Conservation (phyloP, 768 basidiomycete genomes). For the Podaxis pistillaris region DNA sequence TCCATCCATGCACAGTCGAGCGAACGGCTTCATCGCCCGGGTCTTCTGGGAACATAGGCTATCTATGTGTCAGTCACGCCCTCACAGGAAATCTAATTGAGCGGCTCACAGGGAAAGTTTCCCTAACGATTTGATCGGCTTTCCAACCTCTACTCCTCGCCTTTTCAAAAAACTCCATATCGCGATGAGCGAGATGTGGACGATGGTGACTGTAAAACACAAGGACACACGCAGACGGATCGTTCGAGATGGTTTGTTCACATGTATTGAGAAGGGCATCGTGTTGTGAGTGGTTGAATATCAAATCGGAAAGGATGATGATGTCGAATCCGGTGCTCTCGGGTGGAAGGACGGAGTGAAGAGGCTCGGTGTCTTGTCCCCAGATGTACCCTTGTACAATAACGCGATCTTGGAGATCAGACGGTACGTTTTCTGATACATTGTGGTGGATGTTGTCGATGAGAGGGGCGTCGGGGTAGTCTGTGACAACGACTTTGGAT, state of each 20-base stretch:
- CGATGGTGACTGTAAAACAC: slow-evolving; percentile 91
- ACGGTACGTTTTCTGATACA: slow-evolving; percentile 52
- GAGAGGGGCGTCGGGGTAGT: slow-evolving; percentile 83
- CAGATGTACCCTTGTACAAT: slow-evolving; percentile 70
- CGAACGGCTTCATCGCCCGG: slow-evolving; percentile 74
- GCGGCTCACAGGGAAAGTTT: slow-evolving; percentile 58
- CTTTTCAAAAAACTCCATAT: slow-evolving; percentile 77
- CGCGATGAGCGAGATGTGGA: slow-evolving; percentile 78
- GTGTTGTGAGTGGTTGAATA: slow-evolving; percentile 97
- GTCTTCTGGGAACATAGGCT: slow-evolving; percentile 94
- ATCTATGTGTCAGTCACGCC: not conserved
- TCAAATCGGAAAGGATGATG: slow-evolving; percentile 87
- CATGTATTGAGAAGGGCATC: slow-evolving; percentile 78
- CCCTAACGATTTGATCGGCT: slow-evolving; percentile 66
- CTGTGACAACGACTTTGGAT: slow-evolving; percentile 76
- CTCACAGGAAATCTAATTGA: not conserved
- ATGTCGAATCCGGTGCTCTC: slow-evolving; percentile 56
- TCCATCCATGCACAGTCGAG: slow-evolving; percentile 86
- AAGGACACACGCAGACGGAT: slow-evolving; percentile 38
- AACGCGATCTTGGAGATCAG: slow-evolving; percentile 33
- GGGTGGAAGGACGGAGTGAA: slow-evolving; percentile 35
- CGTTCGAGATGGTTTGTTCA: slow-evolving; percentile 37
- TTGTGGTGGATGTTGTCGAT: slow-evolving; percentile 77
- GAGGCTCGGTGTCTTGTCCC: slow-evolving; percentile 56
- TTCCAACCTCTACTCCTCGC: slow-evolving; percentile 66